Evolutionary conservation across 202 grass and related monocot genomes (phyloP).

Genomic region (Hordeum pubiflorum): DNA sequence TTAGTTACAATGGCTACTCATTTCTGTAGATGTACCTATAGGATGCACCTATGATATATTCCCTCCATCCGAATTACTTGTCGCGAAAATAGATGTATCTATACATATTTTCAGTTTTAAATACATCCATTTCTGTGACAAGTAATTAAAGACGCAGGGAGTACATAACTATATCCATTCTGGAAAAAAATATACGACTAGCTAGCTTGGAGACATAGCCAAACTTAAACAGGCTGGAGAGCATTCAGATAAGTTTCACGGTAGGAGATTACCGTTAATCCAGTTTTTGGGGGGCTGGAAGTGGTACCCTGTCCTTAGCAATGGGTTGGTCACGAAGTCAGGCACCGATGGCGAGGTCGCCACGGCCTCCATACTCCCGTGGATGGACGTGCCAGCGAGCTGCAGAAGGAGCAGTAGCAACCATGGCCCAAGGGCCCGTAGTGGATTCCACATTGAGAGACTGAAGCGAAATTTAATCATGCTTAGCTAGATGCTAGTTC

Average conservation of each 20-base stretch:
- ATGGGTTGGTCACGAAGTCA: slow-evolving; percentile 19
- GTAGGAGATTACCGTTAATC: slow-evolving; percentile 50
- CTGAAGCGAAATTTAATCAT: not conserved
- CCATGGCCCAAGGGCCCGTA: slow-evolving; percentile 20
- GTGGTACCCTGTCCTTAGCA: slow-evolving; percentile 52
- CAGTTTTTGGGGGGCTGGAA: slow-evolving; percentile 58
- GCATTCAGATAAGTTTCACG: not conserved
- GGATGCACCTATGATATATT: not conserved
- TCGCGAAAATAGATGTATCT: no score
- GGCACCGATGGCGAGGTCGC: slow-evolving; percentile 6
- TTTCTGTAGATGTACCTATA: not conserved
- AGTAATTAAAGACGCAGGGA: no score
- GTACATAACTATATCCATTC: no score
- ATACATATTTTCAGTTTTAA: no score
- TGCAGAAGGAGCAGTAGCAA: slow-evolving; percentile 22
- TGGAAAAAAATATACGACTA: not conserved
- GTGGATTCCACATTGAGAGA: slow-evolving; percentile 9
- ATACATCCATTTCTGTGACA: no score
- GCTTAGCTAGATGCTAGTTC: not conserved
- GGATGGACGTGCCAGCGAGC: slow-evolving; percentile 21
- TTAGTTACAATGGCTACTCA: no score
- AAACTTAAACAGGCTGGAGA: not conserved
- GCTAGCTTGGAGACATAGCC: not conserved
- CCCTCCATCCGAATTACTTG: no score
- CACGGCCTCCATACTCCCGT: slow-evolving; percentile 17